Conservation (phyloP, 441 rosid species). For the Pelargonium exstipulatum region DNA sequence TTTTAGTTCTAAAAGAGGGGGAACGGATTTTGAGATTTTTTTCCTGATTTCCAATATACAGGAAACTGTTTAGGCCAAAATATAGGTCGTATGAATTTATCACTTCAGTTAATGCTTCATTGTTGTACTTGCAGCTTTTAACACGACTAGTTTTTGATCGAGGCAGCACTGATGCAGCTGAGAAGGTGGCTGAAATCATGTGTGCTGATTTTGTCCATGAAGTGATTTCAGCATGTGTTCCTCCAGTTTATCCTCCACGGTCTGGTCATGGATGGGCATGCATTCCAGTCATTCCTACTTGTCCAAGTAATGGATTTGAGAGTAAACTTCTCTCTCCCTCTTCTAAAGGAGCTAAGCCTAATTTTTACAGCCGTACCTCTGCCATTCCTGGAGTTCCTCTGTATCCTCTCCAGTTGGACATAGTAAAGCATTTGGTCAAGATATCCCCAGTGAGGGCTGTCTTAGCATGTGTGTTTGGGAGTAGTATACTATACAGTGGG, state of each 20-base stretch:
- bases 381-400: slow-evolving; percentile 74
- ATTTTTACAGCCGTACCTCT: slow-evolving; percentile 59
- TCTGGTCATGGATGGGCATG: slow-evolving; percentile 99
- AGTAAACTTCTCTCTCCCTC: slow-evolving; percentile 64
- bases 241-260: slow-evolving; percentile 96
- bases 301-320: slow-evolving; percentile 46
- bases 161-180: slow-evolving; percentile 96
- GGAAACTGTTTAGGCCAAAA: not conserved
- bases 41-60: not conserved
- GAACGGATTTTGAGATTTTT: not conserved
- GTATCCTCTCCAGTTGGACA: slow-evolving; percentile 91
- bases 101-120: slow-evolving; percentile 19
- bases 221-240: slow-evolving; percentile 94
- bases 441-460: slow-evolving; percentile 94
- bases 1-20: too few relatives aligned
- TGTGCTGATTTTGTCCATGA: slow-evolving; percentile 98
- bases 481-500: slow-evolving; percentile 76
- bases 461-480: slow-evolving; percentile 94
- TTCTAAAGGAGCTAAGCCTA: slow-evolving; percentile 69
- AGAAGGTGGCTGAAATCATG: slow-evolving; percentile 93
- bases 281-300: slow-evolving; percentile 71
- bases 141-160: slow-evolving; percentile 95
- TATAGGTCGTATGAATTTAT: not conserved
- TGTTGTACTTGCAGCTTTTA: slow-evolving; percentile 60
- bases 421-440: slow-evolving; percentile 88